A percentile compares a stretch with the other conserved stretches of the same genome.
phyloP scores from a whole-genome alignment of 257 asterid genomes.

The Ballota nigra region DNA sequence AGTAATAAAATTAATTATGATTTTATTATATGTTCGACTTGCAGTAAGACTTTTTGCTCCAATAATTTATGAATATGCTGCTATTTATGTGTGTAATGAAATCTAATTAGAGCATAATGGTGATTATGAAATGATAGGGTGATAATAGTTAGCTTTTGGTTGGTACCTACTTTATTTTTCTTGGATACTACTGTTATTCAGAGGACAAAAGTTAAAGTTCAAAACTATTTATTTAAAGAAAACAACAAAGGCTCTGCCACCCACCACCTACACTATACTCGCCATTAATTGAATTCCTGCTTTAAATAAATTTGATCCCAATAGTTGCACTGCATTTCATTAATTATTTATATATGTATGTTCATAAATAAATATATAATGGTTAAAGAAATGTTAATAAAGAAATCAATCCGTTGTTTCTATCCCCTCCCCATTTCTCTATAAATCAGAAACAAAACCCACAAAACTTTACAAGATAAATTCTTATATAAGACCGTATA shows the following conservation, averaged over 20 bases:
- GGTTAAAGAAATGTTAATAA: too few species aligned
- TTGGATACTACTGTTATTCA: conserved; percentile 50
- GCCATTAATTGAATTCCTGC: neutral
- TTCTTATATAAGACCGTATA: too few species aligned
- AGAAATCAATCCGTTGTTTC: neutral
- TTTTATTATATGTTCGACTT: too few species aligned
- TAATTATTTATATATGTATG: neutral
- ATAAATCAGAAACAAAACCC: conserved; percentile 27
- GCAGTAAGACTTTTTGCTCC: too few species aligned
- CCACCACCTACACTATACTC: conserved; percentile 24
- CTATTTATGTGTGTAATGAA: neutral
- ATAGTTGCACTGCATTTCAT: neutral
- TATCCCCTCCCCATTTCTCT: neutral
- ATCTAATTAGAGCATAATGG: conserved; percentile 23
- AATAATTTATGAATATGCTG: neutral
- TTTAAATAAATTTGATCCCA: neutral
- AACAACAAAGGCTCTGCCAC: conserved; percentile 24
- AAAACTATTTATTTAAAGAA: conserved; percentile 31
- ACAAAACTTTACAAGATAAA: neutral
- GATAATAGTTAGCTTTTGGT: conserved; percentile 20
- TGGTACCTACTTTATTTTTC: conserved; percentile 43
- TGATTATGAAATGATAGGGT: conserved; percentile 50
- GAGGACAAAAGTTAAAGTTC: conserved; percentile 52
- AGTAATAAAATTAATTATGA: neutral
- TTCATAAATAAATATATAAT: neutral